These are phyloP conservation scores for Aspergillus carlsbadensis DNA, from an alignment of 495 filamentous ascomycete genomes.

Conservation along the genomic window DNA sequence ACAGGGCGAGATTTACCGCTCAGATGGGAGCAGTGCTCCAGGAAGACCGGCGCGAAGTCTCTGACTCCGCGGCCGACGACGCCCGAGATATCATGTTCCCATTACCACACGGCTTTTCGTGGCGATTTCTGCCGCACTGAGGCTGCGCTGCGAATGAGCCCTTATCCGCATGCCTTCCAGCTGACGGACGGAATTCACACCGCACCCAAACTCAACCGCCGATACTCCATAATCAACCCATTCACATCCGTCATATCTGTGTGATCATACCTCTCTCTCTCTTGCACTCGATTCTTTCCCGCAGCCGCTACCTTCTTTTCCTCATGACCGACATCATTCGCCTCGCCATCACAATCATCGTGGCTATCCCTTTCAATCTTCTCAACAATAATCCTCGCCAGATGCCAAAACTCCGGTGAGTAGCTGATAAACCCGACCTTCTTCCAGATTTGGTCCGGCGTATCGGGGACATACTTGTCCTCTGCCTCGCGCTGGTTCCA, in stretches of 20 bases:
- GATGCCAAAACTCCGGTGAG: constrained; percentile 31
- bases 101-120: neutral
- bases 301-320: no score
- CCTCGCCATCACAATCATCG: constrained; percentile 2
- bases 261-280: constrained; percentile 21
- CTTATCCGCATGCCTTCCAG: no score
- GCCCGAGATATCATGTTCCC: neutral
- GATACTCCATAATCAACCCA: constrained; percentile 31
- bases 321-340: neutral
- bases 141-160: neutral
- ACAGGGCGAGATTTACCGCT: neutral
- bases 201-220: constrained; percentile 23
- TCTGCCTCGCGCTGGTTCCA: constrained; percentile 26
- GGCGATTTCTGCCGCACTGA: neutral
- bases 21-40: neutral
- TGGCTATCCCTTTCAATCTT: constrained; percentile 14
- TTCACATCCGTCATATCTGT: constrained; percentile 33
- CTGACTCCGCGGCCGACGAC: neutral
- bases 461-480: constrained; percentile 21
- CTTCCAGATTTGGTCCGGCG: constrained; percentile 25
- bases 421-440: constrained; percentile 27
- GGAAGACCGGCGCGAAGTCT: neutral
- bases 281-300: neutral
- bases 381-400: constrained; percentile 24
- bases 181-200: neutral